phyloP scores from a whole-genome alignment of 768 basidiomycete species.

The Lactifluus piperatus region DNA sequence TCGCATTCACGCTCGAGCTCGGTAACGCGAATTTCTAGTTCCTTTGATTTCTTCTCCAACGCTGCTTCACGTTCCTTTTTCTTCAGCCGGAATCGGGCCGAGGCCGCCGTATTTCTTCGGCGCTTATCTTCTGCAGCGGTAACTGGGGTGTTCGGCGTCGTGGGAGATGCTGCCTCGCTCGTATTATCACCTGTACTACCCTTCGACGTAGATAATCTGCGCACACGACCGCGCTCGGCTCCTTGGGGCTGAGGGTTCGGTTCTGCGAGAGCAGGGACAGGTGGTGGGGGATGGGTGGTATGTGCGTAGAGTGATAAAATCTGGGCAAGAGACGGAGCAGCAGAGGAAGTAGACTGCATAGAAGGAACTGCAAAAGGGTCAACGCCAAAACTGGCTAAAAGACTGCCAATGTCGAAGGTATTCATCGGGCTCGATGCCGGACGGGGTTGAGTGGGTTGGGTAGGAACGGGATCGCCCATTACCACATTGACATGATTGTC shows the following conservation, averaged over 20 bases:
- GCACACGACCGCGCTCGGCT: slow-evolving; percentile 24
- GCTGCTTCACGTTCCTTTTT: slow-evolving; percentile 95
- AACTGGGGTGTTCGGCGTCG: slow-evolving; percentile 24
- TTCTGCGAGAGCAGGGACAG: slow-evolving; percentile 19
- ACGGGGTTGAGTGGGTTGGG: slow-evolving; percentile 17
- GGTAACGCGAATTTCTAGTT: slow-evolving; percentile 67
- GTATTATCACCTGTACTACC: slow-evolving; percentile 26
- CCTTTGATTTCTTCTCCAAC: slow-evolving; percentile 76
- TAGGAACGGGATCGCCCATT: slow-evolving; percentile 36
- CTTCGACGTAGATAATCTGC: slow-evolving; percentile 38
- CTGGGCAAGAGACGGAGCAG: slow-evolving; percentile 55
- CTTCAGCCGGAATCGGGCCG: slow-evolving; percentile 88
- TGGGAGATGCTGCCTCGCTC: slow-evolving; percentile 24
- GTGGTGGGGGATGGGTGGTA: slow-evolving; percentile 15
- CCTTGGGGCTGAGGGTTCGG: neutral
- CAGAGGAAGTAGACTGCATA: slow-evolving; percentile 26
- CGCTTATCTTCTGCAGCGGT: slow-evolving; percentile 80
- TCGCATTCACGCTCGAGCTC: slow-evolving; percentile 92
- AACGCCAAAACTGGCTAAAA: slow-evolving; percentile 33
- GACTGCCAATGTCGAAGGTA: slow-evolving; percentile 36
- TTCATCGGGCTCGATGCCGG: slow-evolving; percentile 27
- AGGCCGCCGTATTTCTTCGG: slow-evolving; percentile 87
- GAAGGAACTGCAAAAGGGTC: slow-evolving; percentile 35
- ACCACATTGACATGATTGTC: slow-evolving; percentile 55
- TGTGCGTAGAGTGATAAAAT: slow-evolving; percentile 51